A percentile compares a stretch with the other conserved stretches of the same genome.
Conservation (phyloP, 495 filamentous ascomycete genomes). For the Friedmanniomyces simplex region DNA sequence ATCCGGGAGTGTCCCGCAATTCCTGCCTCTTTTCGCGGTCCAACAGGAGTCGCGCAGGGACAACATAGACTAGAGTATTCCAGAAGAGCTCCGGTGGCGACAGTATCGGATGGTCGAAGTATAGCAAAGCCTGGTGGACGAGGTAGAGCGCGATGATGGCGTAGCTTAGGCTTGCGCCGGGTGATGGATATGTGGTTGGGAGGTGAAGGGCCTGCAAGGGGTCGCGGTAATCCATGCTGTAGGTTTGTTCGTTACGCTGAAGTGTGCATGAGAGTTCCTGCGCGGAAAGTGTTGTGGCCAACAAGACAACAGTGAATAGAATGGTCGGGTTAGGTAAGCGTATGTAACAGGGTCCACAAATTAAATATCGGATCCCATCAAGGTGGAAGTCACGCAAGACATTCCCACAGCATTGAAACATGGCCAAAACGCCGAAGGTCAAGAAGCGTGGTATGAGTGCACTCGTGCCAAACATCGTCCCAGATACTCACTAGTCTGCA, state of each 20-base stretch:
- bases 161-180: conserved; percentile 2
- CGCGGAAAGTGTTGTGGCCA: not conserved
- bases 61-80: conserved; percentile 52
- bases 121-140: conserved; percentile 13
- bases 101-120: conserved; percentile 17
- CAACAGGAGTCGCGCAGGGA: conserved; percentile 16
- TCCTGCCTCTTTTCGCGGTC: conserved; percentile 24
- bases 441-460: conserved; percentile 22
- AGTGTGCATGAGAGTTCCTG: not conserved
- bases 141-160: conserved; percentile 9
- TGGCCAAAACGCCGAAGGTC: conserved; percentile 33
- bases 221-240: not conserved
- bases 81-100: conserved; percentile 42
- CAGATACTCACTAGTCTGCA: not conserved
- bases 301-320: not conserved
- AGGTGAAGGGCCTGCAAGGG: not conserved
- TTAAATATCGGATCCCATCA: not conserved
- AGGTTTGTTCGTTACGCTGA: not conserved
- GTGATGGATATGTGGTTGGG: not conserved
- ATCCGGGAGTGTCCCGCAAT: conserved; percentile 19
- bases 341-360: no score
- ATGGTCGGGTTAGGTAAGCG: not conserved
- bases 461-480: not conserved
- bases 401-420: not conserved
- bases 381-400: conserved; percentile 2